Conservation (phyloP, 164 flowering plant species). For the Tetracentron sinense region DNA sequence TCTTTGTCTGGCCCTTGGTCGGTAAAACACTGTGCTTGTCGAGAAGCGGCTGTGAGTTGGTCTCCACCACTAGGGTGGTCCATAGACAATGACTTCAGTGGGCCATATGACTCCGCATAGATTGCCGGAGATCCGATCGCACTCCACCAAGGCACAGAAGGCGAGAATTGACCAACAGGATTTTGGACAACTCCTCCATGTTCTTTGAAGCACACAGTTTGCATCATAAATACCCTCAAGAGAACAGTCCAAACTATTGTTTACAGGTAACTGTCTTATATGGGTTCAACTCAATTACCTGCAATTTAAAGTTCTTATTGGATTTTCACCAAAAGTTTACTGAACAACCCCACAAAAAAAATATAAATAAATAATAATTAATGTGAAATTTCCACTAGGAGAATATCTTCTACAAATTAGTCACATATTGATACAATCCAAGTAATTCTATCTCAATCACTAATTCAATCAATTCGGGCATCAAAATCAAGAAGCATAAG, state of each 20-base stretch:
- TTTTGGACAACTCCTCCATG: constrained; percentile 36
- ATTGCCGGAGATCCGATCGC: constrained; percentile 34
- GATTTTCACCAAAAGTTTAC: not conserved
- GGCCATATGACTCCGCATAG: constrained; percentile 35
- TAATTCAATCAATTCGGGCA: too few species aligned
- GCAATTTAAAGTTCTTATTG: too few species aligned
- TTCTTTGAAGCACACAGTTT: constrained; percentile 44
- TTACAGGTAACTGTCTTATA: not conserved
- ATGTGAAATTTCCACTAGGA: not conserved
- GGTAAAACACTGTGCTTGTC: constrained; percentile 13
- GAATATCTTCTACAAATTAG: not conserved
- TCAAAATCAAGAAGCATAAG: too few species aligned
- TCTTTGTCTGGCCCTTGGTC: constrained; percentile 20
- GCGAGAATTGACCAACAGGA: constrained; percentile 35
- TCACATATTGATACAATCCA: not conserved
- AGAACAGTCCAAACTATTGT: not conserved
- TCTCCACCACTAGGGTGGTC: constrained; percentile 24
- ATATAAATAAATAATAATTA: too few species aligned
- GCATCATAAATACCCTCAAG: constrained; percentile 21
- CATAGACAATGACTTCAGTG: constrained; percentile 24
- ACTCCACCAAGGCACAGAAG: constrained; percentile 45
- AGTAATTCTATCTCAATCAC: too few species aligned
- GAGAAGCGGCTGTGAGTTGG: constrained; percentile 20
- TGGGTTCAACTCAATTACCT: not conserved
- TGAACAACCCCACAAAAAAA: too few species aligned